Base-by-base conservation (phyloP, 1,139 yeast genomes). In the Spathaspora sp. region DNA sequence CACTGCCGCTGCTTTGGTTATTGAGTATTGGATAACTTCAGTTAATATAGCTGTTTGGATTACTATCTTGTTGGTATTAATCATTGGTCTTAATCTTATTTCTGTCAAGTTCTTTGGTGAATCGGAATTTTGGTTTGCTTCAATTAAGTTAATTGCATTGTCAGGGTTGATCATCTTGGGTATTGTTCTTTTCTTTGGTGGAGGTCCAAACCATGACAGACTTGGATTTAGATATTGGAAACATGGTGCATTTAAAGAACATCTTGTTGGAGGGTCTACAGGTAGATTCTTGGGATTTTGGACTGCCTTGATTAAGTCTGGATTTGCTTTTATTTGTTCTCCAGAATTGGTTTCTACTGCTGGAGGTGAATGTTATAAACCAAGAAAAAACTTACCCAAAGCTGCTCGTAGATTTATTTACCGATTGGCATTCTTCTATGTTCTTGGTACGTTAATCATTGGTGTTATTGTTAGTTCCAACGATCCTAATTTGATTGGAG, bases 181-280 rank as follows among this genome's bases (percentile, higher is more conserved):
- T n/a, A 64, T 65, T 57, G 78, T 65, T 54, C 64, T 65, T 51
- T 77, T 62, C 55, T 72, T 72, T 52, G 81, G 81, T 23, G 81
- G 81, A 29, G 80, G 76, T 40, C 86, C 86, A 43, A 69, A 72
- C 43, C 82, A 80, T 55, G 85, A 80, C 54, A 69, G 86, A 54
- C 65, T 80, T 41, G 84, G 84, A 23, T 82, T 71, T 70, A 76
- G 83, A 50, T 84, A 80, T 60, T 84, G 89, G 89, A 72, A 78
- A 50, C 61, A 77, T 46, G 84, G 82, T 9, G 81, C 86, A 0
- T 44, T 51, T 11, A 56, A 58, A 33, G 61, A 68, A 43, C 78
- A 77, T 54, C 56, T 79, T 46, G 64, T 67, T 3, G 57, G 61
- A 1, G 88, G 87, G 9, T 63, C 76, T 29, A 82, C 87, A n/a